These are phyloP conservation scores for Globisporangium cederbergense DNA, from an alignment of 352 stramenopile species.

Conservation along the genomic window DNA sequence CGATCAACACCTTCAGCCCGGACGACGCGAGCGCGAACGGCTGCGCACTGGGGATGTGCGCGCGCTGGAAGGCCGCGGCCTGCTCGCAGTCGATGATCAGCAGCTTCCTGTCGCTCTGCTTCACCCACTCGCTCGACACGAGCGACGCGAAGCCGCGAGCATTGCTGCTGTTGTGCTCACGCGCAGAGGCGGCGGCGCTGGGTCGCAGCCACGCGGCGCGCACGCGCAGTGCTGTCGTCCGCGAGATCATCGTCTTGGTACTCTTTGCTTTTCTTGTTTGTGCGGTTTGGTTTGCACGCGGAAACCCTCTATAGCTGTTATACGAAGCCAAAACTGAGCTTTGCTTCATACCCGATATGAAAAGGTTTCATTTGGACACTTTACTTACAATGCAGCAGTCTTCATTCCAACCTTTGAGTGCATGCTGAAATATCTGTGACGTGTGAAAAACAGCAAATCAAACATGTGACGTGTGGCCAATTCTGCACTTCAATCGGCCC, in stretches of 20 bases:
- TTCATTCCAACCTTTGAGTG: too few relatives aligned
- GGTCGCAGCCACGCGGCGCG: background rate
- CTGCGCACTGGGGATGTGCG: conserved; percentile 44
- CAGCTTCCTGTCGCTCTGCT: conserved; percentile 22
- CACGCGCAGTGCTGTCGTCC: background rate
- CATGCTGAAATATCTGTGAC: too few relatives aligned
- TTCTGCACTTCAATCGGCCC: background rate
- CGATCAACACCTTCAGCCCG: conserved; percentile 37
- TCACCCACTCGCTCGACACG: conserved; percentile 41
- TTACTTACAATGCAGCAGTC: too few relatives aligned
- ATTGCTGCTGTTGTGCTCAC: conserved; percentile 35
- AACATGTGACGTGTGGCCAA: conserved; percentile 28
- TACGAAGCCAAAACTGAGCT: background rate
- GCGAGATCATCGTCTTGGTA: background rate
- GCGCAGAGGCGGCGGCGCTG: background rate
- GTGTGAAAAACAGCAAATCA: too few relatives aligned
- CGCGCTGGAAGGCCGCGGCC: conserved; percentile 40
- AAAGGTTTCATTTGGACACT: too few relatives aligned
- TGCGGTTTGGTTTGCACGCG: too few relatives aligned
- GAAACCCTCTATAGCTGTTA: background rate
- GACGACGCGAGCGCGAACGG: conserved; percentile 43
- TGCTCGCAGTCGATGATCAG: conserved; percentile 64
- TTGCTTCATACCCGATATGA: background rate
- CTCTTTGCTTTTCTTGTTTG: background rate
- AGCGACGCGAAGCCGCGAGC: conserved; percentile 29